Evolutionary conservation across 257 asterid genomes (phyloP).

Genomic region (Gardenia jasminoides): DNA sequence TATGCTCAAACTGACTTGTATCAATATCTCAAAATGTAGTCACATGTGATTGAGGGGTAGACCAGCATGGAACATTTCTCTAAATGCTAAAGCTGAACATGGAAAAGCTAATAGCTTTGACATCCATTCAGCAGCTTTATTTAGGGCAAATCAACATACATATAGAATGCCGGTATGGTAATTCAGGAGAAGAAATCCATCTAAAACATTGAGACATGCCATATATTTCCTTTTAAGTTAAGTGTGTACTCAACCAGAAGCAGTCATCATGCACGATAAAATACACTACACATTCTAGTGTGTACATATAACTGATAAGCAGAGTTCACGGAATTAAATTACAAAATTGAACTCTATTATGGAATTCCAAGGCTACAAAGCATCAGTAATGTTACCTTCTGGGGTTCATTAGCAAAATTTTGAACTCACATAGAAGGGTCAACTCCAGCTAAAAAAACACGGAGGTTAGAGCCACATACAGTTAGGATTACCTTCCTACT

Average conservation of each 20-base stretch:
- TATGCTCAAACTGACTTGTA: background rate
- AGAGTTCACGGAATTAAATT: background rate
- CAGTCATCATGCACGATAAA: background rate
- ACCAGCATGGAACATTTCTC: background rate
- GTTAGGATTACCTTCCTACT: conserved; percentile 2
- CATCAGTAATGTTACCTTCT: background rate
- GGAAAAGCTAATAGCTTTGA: background rate
- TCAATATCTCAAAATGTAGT: background rate
- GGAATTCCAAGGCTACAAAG: background rate
- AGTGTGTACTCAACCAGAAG: background rate
- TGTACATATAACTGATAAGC: background rate
- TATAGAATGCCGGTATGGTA: background rate
- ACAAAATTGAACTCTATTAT: background rate
- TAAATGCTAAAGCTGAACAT: background rate
- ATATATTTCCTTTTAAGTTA: background rate
- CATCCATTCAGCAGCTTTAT: background rate
- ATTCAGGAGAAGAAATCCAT: background rate
- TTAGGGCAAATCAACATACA: background rate
- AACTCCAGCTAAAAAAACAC: background rate
- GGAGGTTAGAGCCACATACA: conserved; percentile 21
- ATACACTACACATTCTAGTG: too few species aligned
- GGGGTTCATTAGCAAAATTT: conserved; percentile 19
- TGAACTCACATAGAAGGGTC: conserved; percentile 7
- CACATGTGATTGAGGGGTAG: background rate
- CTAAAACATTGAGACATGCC: background rate